A percentile compares a stretch with the other conserved stretches of the same genome.
Evolutionary conservation across 768 basidiomycete species (phyloP).

Genomic region (Auricularia sp.): DNA sequence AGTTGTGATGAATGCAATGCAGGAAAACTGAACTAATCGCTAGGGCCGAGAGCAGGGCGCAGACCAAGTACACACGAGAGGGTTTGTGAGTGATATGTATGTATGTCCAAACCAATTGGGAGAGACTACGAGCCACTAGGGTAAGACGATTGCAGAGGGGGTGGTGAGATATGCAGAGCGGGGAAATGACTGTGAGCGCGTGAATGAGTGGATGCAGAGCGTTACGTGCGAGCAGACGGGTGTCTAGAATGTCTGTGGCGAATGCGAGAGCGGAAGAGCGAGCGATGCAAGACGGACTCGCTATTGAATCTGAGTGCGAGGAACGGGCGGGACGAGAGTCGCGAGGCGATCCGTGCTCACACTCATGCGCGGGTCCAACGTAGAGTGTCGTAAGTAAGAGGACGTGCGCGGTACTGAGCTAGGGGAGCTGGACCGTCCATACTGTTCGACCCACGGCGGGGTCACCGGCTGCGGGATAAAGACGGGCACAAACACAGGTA

Average conservation of each 20-base stretch:
- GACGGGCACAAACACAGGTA: neutral
- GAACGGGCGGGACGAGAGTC: neutral
- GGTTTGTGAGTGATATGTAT: neutral
- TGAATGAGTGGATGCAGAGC: neutral
- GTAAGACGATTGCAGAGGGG: neutral
- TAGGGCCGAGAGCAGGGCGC: neutral
- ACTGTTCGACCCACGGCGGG: neutral
- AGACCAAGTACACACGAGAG: neutral
- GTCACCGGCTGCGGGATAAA: neutral
- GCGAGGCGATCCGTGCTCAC: neutral
- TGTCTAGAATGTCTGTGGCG: neutral
- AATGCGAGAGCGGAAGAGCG: neutral
- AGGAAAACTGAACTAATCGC: too few species aligned
- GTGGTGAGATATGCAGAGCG: neutral
- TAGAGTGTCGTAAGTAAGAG: neutral
- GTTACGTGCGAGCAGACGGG: neutral
- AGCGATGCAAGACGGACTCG: neutral
- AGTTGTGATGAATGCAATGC: too few species aligned
- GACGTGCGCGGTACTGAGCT: neutral
- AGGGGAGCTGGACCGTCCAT: neutral
- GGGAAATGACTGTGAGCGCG: neutral
- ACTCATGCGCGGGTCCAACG: neutral
- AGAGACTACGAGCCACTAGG: neutral
- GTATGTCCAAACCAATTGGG: neutral
- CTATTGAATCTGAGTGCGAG: slow-evolving; percentile 1